These are phyloP conservation scores for Sungouiella blattae DNA, from an alignment of 805 yeast genomes.

Conservation along the genomic window DNA sequence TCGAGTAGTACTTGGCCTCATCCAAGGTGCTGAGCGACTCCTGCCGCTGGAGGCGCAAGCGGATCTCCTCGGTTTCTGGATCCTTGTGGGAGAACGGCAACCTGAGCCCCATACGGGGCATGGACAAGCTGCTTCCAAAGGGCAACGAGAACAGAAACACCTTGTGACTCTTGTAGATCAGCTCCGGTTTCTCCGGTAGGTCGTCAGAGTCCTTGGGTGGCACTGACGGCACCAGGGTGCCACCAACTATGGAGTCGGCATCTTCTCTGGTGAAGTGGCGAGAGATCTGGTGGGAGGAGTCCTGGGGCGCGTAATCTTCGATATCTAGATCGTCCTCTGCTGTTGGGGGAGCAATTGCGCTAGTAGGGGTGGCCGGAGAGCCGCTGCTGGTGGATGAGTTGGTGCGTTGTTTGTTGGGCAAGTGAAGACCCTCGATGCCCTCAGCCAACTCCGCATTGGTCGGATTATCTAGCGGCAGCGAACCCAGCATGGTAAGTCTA, in stretches of 20 bases:
- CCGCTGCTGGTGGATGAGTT: too few relatives aligned
- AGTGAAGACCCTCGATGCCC: too few relatives aligned
- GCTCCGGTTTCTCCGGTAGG: too few relatives aligned
- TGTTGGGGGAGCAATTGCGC: background rate
- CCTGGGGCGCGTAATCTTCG: background rate
- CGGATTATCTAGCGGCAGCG: too few relatives aligned
- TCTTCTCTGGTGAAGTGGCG: constrained; percentile 22
- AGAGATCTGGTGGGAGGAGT: constrained; percentile 1
- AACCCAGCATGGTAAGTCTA: too few relatives aligned
- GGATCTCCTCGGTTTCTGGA: constrained; percentile 25
- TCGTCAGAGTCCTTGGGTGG: constrained; percentile 19
- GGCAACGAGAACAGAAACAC: constrained; percentile 59
- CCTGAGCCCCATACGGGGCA: constrained; percentile 19
- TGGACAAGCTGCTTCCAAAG: constrained; percentile 46
- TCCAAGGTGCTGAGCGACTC: constrained; percentile 59
- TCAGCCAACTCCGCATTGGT: too few relatives aligned
- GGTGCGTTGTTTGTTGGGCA: too few relatives aligned
- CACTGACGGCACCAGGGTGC: constrained; percentile 27
- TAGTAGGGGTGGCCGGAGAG: too few relatives aligned
- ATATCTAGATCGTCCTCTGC: constrained; percentile 1
- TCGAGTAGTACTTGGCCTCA: constrained; percentile 56
- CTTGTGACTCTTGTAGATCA: constrained; percentile 25
- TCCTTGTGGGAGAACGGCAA: constrained; percentile 19
- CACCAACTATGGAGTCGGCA: constrained; percentile 52
- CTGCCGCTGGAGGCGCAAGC: constrained; percentile 46